A percentile compares a stretch with the other conserved stretches of the same genome.
phyloP scores from a whole-genome alignment of 2,329 filamentous ascomycete genomes.

The Aspergillus neoniger region DNA sequence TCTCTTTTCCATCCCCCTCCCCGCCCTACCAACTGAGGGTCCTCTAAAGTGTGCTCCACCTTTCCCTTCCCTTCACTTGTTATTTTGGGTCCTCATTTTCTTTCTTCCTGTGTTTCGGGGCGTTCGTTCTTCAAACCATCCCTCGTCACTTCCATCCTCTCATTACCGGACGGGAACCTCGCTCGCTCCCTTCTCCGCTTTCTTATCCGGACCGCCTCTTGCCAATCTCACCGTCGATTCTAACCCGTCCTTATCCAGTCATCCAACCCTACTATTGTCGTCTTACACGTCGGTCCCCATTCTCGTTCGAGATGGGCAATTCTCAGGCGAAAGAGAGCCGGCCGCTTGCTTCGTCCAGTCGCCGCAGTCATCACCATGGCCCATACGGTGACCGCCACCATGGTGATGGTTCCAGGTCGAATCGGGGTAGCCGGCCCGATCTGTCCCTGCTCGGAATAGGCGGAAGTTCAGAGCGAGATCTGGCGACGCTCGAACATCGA shows the following conservation, averaged over 20 bases:
- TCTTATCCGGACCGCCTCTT: constrained; percentile 19
- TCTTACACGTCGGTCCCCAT: constrained; percentile 10
- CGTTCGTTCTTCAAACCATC: neutral
- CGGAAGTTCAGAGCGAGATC: constrained; percentile 51
- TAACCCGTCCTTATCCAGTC: neutral
- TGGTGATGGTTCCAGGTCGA: constrained; percentile 48
- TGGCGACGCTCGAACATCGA: constrained; percentile 58
- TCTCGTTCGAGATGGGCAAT: constrained; percentile 44
- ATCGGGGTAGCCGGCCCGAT: constrained; percentile 59
- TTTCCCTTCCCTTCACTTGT: constrained; percentile 5
- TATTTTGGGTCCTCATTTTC: neutral
- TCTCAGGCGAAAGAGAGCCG: constrained; percentile 51
- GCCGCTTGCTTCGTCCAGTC: constrained; percentile 29
- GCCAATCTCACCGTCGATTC: constrained; percentile 11
- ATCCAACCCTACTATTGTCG: neutral
- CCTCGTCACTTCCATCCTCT: constrained; percentile 6
- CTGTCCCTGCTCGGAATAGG: constrained; percentile 61
- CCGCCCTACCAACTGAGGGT: constrained; percentile 17
- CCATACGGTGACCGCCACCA: constrained; percentile 33
- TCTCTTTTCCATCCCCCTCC: constrained; percentile 9
- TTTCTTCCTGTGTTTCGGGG: constrained; percentile 1
- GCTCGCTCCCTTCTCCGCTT: constrained; percentile 21
- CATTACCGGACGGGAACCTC: constrained; percentile 15
- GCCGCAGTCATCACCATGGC: constrained; percentile 35
- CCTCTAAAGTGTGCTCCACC: constrained; percentile 12